A percentile compares a stretch with the other conserved stretches of the same genome.
phyloP scores from a whole-genome alignment of 2,329 filamentous ascomycete genomes.

The Fusarium sp. region DNA sequence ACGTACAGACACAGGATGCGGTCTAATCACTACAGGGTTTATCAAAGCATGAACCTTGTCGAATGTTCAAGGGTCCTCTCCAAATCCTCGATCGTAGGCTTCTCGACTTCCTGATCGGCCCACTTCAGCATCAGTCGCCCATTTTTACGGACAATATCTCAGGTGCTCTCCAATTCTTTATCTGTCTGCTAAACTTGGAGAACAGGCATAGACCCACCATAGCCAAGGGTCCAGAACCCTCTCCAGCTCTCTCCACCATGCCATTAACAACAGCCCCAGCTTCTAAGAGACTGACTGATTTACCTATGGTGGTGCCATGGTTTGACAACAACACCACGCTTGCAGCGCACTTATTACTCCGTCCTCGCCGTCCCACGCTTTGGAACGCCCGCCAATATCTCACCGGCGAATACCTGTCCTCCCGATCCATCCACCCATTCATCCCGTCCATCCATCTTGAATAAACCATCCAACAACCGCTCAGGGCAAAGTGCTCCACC shows the following conservation, averaged over 20 bases:
- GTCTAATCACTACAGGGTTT: constrained; percentile 3
- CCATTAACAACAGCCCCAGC: constrained; percentile 2
- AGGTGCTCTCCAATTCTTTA: constrained; percentile 9
- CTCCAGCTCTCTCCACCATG: constrained; percentile 14
- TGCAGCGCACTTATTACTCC: constrained; percentile 30
- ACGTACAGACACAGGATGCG: not conserved
- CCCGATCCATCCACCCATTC: constrained; percentile 26
- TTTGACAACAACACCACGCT: constrained; percentile 44
- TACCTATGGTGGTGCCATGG: constrained; percentile 40
- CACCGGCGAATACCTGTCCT: constrained; percentile 26
- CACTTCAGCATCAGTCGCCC: constrained; percentile 7
- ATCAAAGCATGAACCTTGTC: constrained; percentile 11
- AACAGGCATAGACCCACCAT: constrained; percentile 30
- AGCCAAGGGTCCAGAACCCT: constrained; percentile 40
- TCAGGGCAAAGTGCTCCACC: constrained; percentile 28
- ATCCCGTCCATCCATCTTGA: constrained; percentile 32
- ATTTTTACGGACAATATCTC: not conserved
- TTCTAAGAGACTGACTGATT: constrained; percentile 10
- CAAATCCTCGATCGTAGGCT: constrained; percentile 22
- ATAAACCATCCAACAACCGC: constrained; percentile 17
- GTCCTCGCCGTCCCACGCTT: constrained; percentile 24
- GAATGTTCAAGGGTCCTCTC: constrained; percentile 20
- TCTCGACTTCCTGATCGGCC: constrained; percentile 25
- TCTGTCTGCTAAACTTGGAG: constrained; percentile 9
- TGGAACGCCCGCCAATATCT: constrained; percentile 30